Evolutionary conservation across 1,284 basidiomycete genomes (phyloP), one percentile per base, ranked within the genome.

Genomic region (Ustilago shanxiensis): DNA sequence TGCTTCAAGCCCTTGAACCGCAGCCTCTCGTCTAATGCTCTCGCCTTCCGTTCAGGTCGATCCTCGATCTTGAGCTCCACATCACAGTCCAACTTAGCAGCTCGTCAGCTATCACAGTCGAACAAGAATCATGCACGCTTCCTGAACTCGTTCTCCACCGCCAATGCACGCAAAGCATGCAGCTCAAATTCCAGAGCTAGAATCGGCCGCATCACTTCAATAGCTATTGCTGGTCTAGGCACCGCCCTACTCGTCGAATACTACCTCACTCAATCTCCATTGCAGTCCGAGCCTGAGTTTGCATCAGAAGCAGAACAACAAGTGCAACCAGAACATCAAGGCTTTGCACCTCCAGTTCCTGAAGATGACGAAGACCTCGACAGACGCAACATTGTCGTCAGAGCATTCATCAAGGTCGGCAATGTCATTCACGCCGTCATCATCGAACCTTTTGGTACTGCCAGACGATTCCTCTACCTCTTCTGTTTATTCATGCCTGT

Each of bases 401-500:
- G 76, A 24, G 33, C 41, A 16, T 60, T 71, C 51, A 37, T 65
- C 58, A 65, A 65, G 49, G 29, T 68, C 13, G 76, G 76, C 37
- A 70, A 67, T 51, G 29, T 76, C 45, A 47, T 84, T 3, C 64
- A 78, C 26, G 61, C 44, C 45, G 88, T 89, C 67, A 87, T 99
- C 81, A 90, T 93, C 89, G 95, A 98, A 85, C 96, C 95, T 2
- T 86, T 98, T 60, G 89, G 93, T 44, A 98, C 95, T 0, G 89
- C 92, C 13, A 88, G 90, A 60, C 90, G 96, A 29, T 98, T 99
- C 87, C 86, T 95, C 37, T 91, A 93, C 80, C 90, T 99, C 20
- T 91, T 93, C 69, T 86, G 90, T 72, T 88, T 98, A 54, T 99
- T 99, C 86, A 87, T 92, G 1, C 96, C 96, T 0, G 94, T 98